Conservation (phyloP, 352 stramenopile species). For the Phytophthora ramorum region DNA sequence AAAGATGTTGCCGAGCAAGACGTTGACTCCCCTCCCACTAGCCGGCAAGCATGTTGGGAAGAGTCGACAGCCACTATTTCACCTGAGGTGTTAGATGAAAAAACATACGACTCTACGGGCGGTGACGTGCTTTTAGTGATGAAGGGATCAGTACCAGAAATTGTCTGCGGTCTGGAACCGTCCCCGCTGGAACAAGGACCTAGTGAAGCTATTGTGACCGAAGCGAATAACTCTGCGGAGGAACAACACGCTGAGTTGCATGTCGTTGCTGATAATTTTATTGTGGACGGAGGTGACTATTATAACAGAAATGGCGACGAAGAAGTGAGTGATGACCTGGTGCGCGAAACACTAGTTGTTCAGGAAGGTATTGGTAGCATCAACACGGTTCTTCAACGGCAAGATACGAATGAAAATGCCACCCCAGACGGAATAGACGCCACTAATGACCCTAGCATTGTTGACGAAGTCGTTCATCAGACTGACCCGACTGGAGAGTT, state of each 20-base stretch:
- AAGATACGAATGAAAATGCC: background rate
- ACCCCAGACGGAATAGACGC: background rate
- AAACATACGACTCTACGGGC: background rate
- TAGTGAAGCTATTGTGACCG: background rate
- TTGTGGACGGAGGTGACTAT: background rate
- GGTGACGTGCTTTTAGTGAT: background rate
- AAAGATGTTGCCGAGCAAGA: background rate
- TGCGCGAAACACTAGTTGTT: background rate
- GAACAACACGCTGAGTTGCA: background rate
- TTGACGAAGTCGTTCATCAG: background rate
- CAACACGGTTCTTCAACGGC: background rate
- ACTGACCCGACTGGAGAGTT: background rate
- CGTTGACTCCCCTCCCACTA: background rate
- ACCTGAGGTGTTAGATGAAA: background rate
- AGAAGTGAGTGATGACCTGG: background rate
- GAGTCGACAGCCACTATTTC: background rate
- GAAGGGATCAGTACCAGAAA: background rate
- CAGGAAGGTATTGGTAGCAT: background rate
- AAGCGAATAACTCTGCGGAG: background rate
- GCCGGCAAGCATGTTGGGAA: conserved; percentile 30
- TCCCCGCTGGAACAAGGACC: background rate
- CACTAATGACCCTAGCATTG: background rate
- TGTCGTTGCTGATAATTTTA: background rate
- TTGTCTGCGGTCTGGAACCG: background rate
- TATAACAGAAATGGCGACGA: background rate